phyloP scores from a whole-genome alignment of 208 protist genomes.

The Porcisia deanei region DNA sequence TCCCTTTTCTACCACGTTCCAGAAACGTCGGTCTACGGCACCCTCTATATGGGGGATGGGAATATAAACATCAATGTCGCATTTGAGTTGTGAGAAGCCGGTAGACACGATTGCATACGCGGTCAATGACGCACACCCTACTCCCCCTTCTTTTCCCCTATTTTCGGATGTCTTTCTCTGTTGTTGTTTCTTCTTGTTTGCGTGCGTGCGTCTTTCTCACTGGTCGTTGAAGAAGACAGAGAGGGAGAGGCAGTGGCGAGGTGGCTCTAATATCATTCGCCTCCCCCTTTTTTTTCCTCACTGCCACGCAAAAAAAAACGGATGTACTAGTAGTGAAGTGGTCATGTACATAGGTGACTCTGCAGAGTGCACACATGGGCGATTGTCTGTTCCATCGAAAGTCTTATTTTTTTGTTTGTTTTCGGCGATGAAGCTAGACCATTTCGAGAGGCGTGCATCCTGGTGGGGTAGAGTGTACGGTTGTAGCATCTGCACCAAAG shows the following conservation, averaged over 20 bases:
- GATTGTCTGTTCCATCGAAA: background rate
- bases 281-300: background rate
- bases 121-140: too few species aligned
- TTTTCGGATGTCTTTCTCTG: background rate
- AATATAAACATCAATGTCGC: conserved; percentile 78
- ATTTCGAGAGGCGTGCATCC: too few species aligned
- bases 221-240: background rate
- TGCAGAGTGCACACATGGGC: background rate
- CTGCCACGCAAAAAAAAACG: background rate
- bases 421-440: background rate
- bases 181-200: background rate
- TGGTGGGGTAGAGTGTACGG: background rate
- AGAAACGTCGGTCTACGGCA: conserved; percentile 72
- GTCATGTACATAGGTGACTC: background rate
- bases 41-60: conserved; percentile 88
- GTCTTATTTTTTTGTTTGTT: background rate
- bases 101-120: background rate
- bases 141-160: too few species aligned
- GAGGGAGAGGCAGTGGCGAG: background rate
- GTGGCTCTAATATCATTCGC: too few species aligned
- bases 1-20: conserved; percentile 86
- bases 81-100: conserved; percentile 60
- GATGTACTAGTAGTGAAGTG: conserved; percentile 1
- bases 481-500: background rate
- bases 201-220: background rate